These are phyloP conservation scores for Cardiospermum halicacabum DNA, from an alignment of 345 rosid genomes.

Conservation along the genomic window DNA sequence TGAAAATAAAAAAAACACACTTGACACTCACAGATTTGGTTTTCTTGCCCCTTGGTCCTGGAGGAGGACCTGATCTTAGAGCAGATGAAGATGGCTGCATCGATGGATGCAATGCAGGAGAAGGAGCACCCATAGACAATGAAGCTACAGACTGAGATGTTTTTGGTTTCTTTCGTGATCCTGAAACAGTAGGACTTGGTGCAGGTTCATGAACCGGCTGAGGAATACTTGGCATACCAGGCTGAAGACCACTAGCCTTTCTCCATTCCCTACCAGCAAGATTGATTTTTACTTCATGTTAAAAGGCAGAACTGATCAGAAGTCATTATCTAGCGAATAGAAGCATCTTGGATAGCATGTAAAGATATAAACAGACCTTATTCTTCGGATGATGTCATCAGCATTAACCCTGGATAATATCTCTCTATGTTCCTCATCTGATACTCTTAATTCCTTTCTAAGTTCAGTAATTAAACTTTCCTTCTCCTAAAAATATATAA, in stretches of 20 bases:
- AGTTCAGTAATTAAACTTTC: constrained; percentile 95
- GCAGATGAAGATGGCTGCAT: constrained; percentile 84
- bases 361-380: constrained; percentile 58
- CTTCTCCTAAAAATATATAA: constrained; percentile 60
- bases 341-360: constrained; percentile 14
- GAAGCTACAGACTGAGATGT: constrained; percentile 77
- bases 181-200: constrained; percentile 85
- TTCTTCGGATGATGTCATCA: constrained; percentile 71
- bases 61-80: constrained; percentile 62
- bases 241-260: constrained; percentile 57
- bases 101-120: constrained; percentile 67
- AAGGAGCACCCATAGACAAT: constrained; percentile 68
- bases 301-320: constrained; percentile 22
- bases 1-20: no score
- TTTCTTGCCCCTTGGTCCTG: constrained; percentile 71
- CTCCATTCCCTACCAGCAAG: constrained; percentile 82
- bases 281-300: constrained; percentile 18
- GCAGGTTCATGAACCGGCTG: constrained; percentile 59
- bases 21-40: constrained; percentile 88
- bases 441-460: constrained; percentile 88
- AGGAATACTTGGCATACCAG: constrained; percentile 54
- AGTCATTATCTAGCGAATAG: constrained; percentile 9
- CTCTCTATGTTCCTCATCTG: constrained; percentile 94
- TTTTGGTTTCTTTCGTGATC: constrained; percentile 83
- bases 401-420: constrained; percentile 79